phyloP scores from a whole-genome alignment of 169 alveolate genomes.

The Cryptosporidium viatorum region DNA sequence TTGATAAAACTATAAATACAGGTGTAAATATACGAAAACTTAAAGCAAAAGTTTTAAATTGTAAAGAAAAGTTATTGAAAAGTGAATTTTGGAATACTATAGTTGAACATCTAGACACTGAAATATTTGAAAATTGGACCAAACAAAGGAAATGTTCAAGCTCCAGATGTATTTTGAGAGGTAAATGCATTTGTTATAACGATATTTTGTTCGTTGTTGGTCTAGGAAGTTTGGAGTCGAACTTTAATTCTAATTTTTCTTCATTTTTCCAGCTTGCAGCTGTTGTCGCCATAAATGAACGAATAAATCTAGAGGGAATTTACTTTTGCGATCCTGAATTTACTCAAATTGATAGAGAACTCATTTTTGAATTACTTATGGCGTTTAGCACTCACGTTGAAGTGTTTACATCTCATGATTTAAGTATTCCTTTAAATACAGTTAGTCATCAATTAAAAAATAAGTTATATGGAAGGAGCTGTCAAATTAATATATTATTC shows the following conservation, averaged over 20 bases:
- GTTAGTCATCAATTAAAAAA: conserved; percentile 10
- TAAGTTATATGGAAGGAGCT: conserved; percentile 13
- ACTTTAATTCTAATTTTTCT: neutral
- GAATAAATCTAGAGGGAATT: conserved; percentile 39
- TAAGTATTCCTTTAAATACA: conserved; percentile 26
- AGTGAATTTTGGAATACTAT: conserved; percentile 37
- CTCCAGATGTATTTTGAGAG: neutral
- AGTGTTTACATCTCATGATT: conserved; percentile 31
- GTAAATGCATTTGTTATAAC: neutral
- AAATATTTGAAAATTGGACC: conserved; percentile 16
- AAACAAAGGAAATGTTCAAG: neutral
- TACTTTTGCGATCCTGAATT: conserved; percentile 72
- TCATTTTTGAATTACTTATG: conserved; percentile 52
- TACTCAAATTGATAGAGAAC: conserved; percentile 38
- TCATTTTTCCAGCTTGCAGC: conserved; percentile 63
- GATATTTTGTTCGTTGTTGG: conserved; percentile 34
- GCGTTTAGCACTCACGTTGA: conserved; percentile 25
- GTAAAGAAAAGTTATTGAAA: conserved; percentile 28
- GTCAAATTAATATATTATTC: conserved; percentile 2
- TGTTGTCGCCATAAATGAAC: conserved; percentile 13
- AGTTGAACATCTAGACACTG: neutral
- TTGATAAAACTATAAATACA: neutral
- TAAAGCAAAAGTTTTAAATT: neutral
- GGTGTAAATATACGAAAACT: neutral
- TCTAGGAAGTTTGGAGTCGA: conserved; percentile 50